Conservation (phyloP, 192 early-diverging fungal genomes). For the Coemansia interrupta region DNA sequence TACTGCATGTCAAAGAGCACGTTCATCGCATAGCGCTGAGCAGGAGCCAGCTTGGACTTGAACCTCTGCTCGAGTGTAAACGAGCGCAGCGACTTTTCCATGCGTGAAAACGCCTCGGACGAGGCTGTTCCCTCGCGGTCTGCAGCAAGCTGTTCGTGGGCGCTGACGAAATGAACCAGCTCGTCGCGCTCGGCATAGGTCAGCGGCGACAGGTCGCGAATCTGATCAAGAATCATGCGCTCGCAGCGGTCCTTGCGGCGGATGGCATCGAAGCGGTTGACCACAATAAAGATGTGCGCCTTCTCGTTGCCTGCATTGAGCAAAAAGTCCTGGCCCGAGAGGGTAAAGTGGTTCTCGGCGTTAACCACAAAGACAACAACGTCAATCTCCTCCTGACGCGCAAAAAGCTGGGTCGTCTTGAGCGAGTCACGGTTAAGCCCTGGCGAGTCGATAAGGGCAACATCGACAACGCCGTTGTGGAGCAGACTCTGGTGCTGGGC, state of each 20-base stretch:
- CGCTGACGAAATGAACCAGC: conserved; percentile 96
- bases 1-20: conserved; percentile 75
- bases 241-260: conserved; percentile 91
- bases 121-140: conserved; percentile 30
- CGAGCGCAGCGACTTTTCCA: conserved; percentile 82
- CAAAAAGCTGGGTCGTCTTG: conserved; percentile 95
- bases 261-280: conserved; percentile 96
- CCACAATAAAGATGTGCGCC: conserved; percentile 96
- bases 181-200: conserved; percentile 87
- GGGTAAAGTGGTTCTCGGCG: conserved; percentile 98
- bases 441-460: conserved; percentile 96
- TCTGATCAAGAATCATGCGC: conserved; percentile 93
- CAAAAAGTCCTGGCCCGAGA: conserved; percentile 96
- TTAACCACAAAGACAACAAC: conserved; percentile 99
- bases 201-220: conserved; percentile 86
- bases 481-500: conserved; percentile 66
- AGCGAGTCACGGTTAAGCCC: conserved; percentile 97
- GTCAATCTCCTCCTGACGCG: conserved; percentile 97
- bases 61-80: conserved; percentile 95
- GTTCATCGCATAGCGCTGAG: conserved; percentile 85
- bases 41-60: conserved; percentile 90
- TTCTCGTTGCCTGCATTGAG: conserved; percentile 97
- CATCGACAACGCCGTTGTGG: conserved; percentile 94
- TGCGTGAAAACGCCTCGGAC: conserved; percentile 64
- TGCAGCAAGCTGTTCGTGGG: conserved; percentile 49